Evolutionary conservation across 2,329 filamentous ascomycete genomes (phyloP), one percentile per base, ranked within the genome.

Genomic region (Monosporascus sp.): DNA sequence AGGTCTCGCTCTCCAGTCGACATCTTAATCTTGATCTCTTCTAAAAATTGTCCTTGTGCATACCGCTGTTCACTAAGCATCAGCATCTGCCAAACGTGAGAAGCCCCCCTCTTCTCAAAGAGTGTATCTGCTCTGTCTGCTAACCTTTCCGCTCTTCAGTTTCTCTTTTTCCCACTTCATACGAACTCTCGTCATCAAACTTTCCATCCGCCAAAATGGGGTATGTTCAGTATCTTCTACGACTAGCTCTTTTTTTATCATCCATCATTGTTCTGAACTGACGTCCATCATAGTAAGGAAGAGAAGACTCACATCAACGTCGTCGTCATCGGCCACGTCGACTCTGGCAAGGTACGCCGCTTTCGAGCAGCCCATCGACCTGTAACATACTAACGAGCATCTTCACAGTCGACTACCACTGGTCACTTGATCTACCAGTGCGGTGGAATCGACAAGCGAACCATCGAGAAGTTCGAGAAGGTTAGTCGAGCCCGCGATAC

Each of bases 381-480:
- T 60, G 56, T 64, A 64, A 53, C 63, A 59, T 65, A 57, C 65
- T 58, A 45, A 57, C 56, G 3, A 56, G 52, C 49, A 48, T 59
- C 22, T 46, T 22, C 2, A 27, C 9, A 68, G 57, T 67, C 59
- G 65, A 66, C 65, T 70, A 68, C 77, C 76, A 88, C 79, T 70
- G 85, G 87, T 78, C 87, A 93, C 84, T 87, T 99, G 87, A 97
- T 99, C 90, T 97, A 97, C 91, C 93, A 99, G 89, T 97, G 94
- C 85, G 94, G 94, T 88, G 94, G 94, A 91, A 99, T 97, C 76
- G 94, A 99, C 90, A 91, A 93, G 86, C 93, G 94, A 91, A 97
- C 93, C 80, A 99, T 99, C 77, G 94, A 99, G 89, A 99, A 99
- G 90, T 99, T 99, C 87, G 94, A 99, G 92, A 99, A 99, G 91